Evolutionary conservation across 1,284 basidiomycete species (phyloP).

Genomic region (Papiliotrema terrestris): DNA sequence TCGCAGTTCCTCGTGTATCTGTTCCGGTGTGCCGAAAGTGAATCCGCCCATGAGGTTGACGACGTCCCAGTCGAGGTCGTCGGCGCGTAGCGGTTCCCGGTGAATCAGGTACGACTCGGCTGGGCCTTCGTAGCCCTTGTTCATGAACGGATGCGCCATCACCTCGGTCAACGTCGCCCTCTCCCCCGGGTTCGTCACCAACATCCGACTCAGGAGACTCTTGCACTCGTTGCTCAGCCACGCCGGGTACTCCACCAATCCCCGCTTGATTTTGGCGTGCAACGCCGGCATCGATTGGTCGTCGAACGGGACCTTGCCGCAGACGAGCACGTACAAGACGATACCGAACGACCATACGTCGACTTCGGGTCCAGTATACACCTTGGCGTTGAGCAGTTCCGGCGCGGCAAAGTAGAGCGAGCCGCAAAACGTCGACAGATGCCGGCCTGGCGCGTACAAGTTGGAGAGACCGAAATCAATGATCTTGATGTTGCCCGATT

Average conservation of each 20-base stretch:
- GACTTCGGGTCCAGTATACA: slow-evolving; percentile 96
- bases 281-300: slow-evolving; percentile 99
- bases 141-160: slow-evolving; percentile 92
- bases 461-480: slow-evolving; percentile 99
- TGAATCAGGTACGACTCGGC: slow-evolving; percentile 81
- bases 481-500: slow-evolving; percentile 98
- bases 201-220: slow-evolving; percentile 86
- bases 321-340: slow-evolving; percentile 94
- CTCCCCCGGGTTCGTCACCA: slow-evolving; percentile 85
- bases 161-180: slow-evolving; percentile 84
- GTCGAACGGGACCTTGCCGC: slow-evolving; percentile 98
- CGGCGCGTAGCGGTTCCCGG: slow-evolving; percentile 79
- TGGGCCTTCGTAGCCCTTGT: slow-evolving; percentile 75
- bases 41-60: slow-evolving; percentile 93
- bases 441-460: slow-evolving; percentile 78
- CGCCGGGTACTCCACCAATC: slow-evolving; percentile 92
- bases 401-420: slow-evolving; percentile 98
- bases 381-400: slow-evolving; percentile 91
- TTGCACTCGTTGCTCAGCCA: slow-evolving; percentile 98
- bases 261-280: slow-evolving; percentile 98
- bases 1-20: slow-evolving; percentile 72
- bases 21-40: slow-evolving; percentile 86
- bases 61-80: slow-evolving; percentile 81
- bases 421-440: slow-evolving; percentile 93
- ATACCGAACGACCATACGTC: slow-evolving; percentile 99